phyloP scores from a whole-genome alignment of 345 rosid genomes.

The Carallia pectinifolia region DNA sequence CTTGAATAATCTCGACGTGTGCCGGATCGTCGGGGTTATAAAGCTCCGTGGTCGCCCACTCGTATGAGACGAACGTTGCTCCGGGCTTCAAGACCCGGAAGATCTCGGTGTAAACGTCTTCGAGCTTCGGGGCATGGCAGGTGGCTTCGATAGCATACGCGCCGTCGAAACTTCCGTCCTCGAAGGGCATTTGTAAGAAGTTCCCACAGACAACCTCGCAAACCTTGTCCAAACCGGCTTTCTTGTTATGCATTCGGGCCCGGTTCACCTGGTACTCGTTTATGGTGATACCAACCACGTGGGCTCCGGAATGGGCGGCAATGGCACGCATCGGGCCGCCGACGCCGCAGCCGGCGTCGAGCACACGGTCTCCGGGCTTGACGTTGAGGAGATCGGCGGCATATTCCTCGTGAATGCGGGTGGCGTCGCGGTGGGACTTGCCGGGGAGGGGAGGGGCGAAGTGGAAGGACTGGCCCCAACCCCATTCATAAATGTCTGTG shows the following conservation, averaged over 20 bases:
- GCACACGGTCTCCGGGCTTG: constrained; percentile 51
- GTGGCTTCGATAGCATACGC: constrained; percentile 98
- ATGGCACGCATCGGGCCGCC: constrained; percentile 99
- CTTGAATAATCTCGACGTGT: constrained; percentile 77
- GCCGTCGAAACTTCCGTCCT: constrained; percentile 75
- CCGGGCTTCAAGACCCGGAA: constrained; percentile 85
- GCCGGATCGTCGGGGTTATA: constrained; percentile 42
- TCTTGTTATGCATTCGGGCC: constrained; percentile 80
- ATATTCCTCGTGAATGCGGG: constrained; percentile 83
- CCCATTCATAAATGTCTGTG: constrained; percentile 99
- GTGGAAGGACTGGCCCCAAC: constrained; percentile 98
- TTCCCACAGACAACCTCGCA: constrained; percentile 89
- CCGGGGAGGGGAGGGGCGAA: constrained; percentile 84
- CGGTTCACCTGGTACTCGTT: constrained; percentile 94
- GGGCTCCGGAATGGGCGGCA: constrained; percentile 80
- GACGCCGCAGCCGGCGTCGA: constrained; percentile 93
- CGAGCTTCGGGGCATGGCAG: constrained; percentile 93
- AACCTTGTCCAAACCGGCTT: constrained; percentile 66
- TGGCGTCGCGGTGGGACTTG: constrained; percentile 77
- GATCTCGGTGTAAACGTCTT: constrained; percentile 80
- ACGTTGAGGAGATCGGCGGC: constrained; percentile 80
- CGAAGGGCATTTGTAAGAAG: constrained; percentile 89
- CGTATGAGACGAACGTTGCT: constrained; percentile 68
- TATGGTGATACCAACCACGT: constrained; percentile 86
- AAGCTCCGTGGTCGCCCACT: constrained; percentile 92